A percentile compares a stretch with the other conserved stretches of the same genome.
These are phyloP conservation scores for Candida sakaeoensis DNA, from an alignment of 805 yeast species.

Conservation along the genomic window DNA sequence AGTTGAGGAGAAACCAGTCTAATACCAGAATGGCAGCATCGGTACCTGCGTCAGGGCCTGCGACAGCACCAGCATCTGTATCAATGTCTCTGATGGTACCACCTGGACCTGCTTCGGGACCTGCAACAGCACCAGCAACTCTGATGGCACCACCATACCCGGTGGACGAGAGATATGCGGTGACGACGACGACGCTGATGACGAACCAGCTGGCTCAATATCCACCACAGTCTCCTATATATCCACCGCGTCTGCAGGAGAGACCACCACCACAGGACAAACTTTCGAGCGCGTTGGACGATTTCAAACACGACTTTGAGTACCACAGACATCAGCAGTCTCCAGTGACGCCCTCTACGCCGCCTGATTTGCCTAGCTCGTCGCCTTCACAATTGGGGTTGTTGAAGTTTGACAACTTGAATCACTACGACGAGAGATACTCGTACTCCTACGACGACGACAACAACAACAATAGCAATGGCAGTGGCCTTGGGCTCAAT, in stretches of 20 bases:
- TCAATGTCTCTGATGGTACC: too few relatives aligned
- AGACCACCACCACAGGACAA: slow-evolving; percentile 12
- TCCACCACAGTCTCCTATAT: background rate
- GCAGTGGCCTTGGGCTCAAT: slow-evolving; percentile 15
- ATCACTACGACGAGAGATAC: slow-evolving; percentile 3
- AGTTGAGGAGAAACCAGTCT: slow-evolving; percentile 1
- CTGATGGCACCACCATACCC: too few relatives aligned
- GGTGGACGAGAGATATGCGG: too few relatives aligned
- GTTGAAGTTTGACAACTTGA: slow-evolving; percentile 10
- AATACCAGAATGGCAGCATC: background rate
- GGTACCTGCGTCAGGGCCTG: too few relatives aligned
- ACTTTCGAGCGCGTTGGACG: slow-evolving; percentile 25
- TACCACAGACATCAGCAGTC: slow-evolving; percentile 17
- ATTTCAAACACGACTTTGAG: slow-evolving; percentile 25
- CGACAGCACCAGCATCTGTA: too few relatives aligned
- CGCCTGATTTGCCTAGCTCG: slow-evolving; percentile 12
- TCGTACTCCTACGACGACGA: too few relatives aligned
- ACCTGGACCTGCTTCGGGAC: too few relatives aligned
- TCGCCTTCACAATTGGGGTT: slow-evolving; percentile 16
- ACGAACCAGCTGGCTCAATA: background rate
- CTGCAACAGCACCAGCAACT: too few relatives aligned
- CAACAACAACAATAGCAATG: too few relatives aligned
- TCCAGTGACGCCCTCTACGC: slow-evolving; percentile 7
- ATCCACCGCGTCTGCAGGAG: slow-evolving; percentile 7
- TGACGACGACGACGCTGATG: too few relatives aligned